Evolutionary conservation across 2,329 filamentous ascomycete genomes (phyloP), one percentile per base, ranked within the genome.

Genomic region (Ophiocordyceps camponoti-leonardi): DNA sequence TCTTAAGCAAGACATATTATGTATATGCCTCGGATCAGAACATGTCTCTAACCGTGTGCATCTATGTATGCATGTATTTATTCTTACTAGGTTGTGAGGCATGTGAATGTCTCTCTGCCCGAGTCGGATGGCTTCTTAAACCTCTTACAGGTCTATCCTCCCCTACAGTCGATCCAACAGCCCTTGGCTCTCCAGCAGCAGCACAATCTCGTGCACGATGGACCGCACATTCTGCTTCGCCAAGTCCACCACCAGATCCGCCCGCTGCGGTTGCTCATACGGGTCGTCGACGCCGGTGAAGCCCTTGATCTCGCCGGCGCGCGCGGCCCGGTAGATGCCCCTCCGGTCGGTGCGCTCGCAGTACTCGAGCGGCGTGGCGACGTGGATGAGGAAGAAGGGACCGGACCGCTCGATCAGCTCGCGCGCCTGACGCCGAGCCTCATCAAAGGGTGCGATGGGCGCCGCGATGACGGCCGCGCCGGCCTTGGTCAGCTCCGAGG

Each of bases 271-370:
- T 20, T 65, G 61, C 79, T 98, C 92, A 61, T 98, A 98, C 43
- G 92, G 88, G 69, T 96, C 90, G 61, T 96, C 90, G 47, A 98
- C 87, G 57, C 92, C 92, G 8, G 92, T 98, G 75, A 98, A 98
- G 52, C 88, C 88, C 78, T 88, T 92, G 67, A 98, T 93, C 70
- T 94, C 84, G 48, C 92, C 92, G 19, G 72, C 75, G 50, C 92
- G 77, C 39, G 92, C 92, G 61, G 78, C 77, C 53, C 75, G 75
- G 67, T 96, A 98, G 59, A 94, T 81, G 49, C 92, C 92, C 49
- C 83, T 76, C 72, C 86, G 88, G 67, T 98, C 92, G 28, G 86
- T 95, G 77, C 85, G 86, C 75, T 98, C 92, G 61, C 81, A 85
- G 69, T 90, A 79, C 68, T 93, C 88, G 50, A 98, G 79, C 23